These are phyloP conservation scores for Batkoa obscura DNA, from an alignment of 371 early-diverging fungal species.

Conservation along the genomic window DNA sequence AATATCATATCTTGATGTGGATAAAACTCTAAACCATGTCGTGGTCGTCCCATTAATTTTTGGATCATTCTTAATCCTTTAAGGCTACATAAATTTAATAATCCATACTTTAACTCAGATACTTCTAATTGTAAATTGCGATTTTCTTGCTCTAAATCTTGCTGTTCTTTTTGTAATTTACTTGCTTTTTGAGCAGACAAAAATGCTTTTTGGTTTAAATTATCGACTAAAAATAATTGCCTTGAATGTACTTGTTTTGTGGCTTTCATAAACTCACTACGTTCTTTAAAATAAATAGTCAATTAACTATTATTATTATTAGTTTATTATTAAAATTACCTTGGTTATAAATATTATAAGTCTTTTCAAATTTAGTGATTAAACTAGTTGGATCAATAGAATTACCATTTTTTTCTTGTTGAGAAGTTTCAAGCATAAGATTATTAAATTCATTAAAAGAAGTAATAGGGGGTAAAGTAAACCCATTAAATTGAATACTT, in stretches of 20 bases:
- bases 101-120: constrained; percentile 3
- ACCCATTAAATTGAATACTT: constrained; percentile 5
- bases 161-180: constrained; percentile 4
- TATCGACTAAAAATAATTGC: background rate
- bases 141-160: constrained; percentile 1
- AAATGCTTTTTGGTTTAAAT: background rate
- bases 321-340: background rate
- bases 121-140: constrained; percentile 4
- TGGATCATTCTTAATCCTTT: constrained; percentile 3
- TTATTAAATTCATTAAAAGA: background rate
- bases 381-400: background rate
- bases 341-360: constrained; percentile 2
- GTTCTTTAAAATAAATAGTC: background rate
- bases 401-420: background rate
- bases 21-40: constrained; percentile 6
- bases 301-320: background rate
- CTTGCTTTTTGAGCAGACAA: background rate
- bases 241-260: background rate
- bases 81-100: constrained; percentile 2
- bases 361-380: constrained; percentile 1
- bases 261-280: background rate
- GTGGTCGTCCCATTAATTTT: constrained; percentile 4
- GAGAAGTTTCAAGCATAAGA: background rate
- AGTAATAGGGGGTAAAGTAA: constrained; percentile 4
- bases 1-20: constrained; percentile 2